Base-by-base conservation (phyloP, 768 basidiomycete genomes). In the Lentinula lateritia region DNA sequence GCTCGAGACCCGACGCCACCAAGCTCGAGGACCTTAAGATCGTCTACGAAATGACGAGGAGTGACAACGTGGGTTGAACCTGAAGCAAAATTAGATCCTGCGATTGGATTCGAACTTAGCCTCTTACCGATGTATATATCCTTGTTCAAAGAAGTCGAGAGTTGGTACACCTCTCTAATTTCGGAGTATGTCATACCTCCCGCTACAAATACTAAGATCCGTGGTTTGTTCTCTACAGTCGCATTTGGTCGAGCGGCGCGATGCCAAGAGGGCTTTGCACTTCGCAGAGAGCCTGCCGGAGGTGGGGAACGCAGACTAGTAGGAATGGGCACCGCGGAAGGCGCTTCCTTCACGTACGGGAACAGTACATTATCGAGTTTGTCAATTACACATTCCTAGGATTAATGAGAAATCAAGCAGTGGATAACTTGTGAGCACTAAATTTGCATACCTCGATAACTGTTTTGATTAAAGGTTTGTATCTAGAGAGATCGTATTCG, bases 111-210 rank as follows among this genome's bases (percentile, higher is more conserved):
- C 15, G 39, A 20, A 6, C 10, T 53, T 42, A 23, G 39, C 10
- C 0, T 41, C 66, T 64, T 66, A 96, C 96, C 97, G 61, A 99
- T 91, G 73, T 87, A 91, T 57, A 98, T 83, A 67, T 99, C 97
- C 73, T 90, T 94, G 68, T 90, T 89, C 57, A 93, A 71, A 2
- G 84, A 71, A 52, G 77, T 79, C 3, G 93, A 90, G 15, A 96
- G 78, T 54, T 87, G 80, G 69, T 98, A 98, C 50, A 85, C 88
- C 68, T 94, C 86, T 62, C 96, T 82, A 73, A 95, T 89, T 74
- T 99, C 97, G 0, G 95, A 96, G 71, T 94, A 95, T 1, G 97
- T 95, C 83, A 95, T 88, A 2, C 97, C 97, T 39, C 97, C 97
- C 13, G 92, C 91, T 23, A 98, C 80, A 73, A 98, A 98, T 16